Conservation (phyloP, 2,329 filamentous ascomycete genomes). For the Phialocephala subalpina region DNA sequence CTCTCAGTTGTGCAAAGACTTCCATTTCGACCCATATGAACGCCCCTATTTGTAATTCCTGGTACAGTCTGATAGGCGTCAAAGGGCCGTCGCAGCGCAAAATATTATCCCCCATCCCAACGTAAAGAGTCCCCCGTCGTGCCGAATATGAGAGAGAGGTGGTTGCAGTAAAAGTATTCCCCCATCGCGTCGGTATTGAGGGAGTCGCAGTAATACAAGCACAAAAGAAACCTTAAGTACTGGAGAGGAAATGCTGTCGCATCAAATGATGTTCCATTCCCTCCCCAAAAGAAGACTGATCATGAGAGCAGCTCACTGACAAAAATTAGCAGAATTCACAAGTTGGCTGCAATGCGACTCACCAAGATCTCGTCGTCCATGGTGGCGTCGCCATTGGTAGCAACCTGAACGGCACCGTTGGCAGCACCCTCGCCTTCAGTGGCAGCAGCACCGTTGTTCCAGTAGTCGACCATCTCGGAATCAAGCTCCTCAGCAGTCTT, state of each 20-base stretch:
- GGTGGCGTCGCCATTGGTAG: conserved; percentile 59
- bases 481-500: conserved; percentile 97
- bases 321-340: conserved; percentile 15
- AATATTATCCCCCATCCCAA: conserved; percentile 23
- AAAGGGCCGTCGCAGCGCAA: conserved; percentile 12
- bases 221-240: conserved; percentile 25
- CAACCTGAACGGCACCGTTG: conserved; percentile 35
- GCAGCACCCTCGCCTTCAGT: conserved; percentile 53
- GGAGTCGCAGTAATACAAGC: conserved; percentile 20
- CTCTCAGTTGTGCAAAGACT: neutral
- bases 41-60: conserved; percentile 3
- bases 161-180: conserved; percentile 12
- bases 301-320: conserved; percentile 11
- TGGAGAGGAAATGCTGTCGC: conserved; percentile 21
- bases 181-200: conserved; percentile 6
- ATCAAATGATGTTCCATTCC: conserved; percentile 10
- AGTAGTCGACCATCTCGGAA: conserved; percentile 98
- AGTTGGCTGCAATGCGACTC: conserved; percentile 16
- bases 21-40: neutral
- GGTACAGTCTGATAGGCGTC: conserved; percentile 3
- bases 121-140: conserved; percentile 22
- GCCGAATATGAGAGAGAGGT: neutral
- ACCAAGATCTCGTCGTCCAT: conserved; percentile 71
- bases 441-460: conserved; percentile 59
- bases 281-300: neutral